Evolutionary conservation across 2,329 filamentous ascomycete genomes (phyloP).

Genomic region (Diplodia sapinea): DNA sequence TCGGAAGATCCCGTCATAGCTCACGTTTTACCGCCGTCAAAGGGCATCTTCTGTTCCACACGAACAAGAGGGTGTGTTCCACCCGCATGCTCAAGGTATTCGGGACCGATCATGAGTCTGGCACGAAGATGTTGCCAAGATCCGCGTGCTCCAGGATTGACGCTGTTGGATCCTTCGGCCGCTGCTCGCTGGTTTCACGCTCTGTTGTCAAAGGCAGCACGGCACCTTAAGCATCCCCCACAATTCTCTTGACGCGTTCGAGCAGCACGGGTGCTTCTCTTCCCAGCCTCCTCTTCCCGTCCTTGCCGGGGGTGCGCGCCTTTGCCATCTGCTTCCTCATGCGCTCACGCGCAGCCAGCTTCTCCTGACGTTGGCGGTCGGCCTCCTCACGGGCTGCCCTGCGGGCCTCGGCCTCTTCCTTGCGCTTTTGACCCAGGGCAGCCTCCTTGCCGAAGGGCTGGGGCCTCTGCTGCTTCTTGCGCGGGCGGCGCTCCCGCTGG

Average conservation of each 20-base stretch:
- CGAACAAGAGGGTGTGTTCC: not conserved
- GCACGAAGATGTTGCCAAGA: too few relatives aligned
- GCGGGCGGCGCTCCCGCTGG: conserved; percentile 34
- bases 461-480: conserved; percentile 40
- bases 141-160: not conserved
- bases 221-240: conserved; percentile 49
- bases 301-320: conserved; percentile 64
- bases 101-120: not conserved
- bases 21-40: not conserved
- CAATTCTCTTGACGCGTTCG: conserved; percentile 76
- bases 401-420: conserved; percentile 68
- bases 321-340: conserved; percentile 70
- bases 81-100: not conserved
- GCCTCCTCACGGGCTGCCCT: conserved; percentile 67
- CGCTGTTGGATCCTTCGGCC: not conserved
- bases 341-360: conserved; percentile 69
- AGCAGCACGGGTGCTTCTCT: conserved; percentile 79
- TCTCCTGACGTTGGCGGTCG: conserved; percentile 61
- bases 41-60: not conserved
- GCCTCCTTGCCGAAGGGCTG: conserved; percentile 53
- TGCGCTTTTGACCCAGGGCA: conserved; percentile 57
- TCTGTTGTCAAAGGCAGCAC: not conserved
- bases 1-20: not conserved
- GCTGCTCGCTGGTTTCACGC: not conserved
- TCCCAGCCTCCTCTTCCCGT: conserved; percentile 79